Base-by-base conservation (phyloP, 768 basidiomycete genomes). In the Lyophyllum decastes region DNA sequence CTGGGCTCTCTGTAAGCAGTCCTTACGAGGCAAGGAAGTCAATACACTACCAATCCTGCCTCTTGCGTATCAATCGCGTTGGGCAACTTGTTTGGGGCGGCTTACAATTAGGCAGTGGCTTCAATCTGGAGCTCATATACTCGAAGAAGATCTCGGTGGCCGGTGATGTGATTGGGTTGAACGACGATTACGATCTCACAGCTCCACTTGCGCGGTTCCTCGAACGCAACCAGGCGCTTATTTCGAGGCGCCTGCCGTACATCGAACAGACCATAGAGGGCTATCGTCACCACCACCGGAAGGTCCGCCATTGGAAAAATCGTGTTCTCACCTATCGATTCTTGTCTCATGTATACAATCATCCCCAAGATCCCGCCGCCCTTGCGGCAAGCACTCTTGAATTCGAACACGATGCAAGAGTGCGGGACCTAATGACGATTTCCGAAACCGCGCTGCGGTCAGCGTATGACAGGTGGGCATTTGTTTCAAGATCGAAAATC, bases 71-170 rank as follows among this genome's bases (percentile, higher is more conserved):
- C 63, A 79, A 79, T 59, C 82, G 78, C 30, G 78, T 68, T 9
- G 88, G 87, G 0, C 70, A 81, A 55, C 65, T 86, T 7, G 49
- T 66, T 11, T 85, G 82, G 83, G 70, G 79, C 45, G 79, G 78
- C 22, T 26, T 85, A 10, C 76, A 86, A 45, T 70, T 89, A 6
- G 89, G 86, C 5, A 89, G 86, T 63, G 90, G 91, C 11, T 91
- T 93, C 65, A 71, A 81, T 26, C 74, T 90, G 49, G 72, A 80
- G 50, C 72, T 93, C 40, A 71, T 71, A 11, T 93, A 90, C 65
- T 71, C 79, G 4, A 82, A 79, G 62, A 66, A 73, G 25, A 75
- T 90, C 45, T 64, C 64, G 24, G 71, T 84, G 3, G 70, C 80
- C 26, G 83, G 82, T 17, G 75, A 76, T 10, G 69, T 76, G 22